Conservation (phyloP, 202 grass and related monocot genomes). For the Elaeis oleifera region DNA sequence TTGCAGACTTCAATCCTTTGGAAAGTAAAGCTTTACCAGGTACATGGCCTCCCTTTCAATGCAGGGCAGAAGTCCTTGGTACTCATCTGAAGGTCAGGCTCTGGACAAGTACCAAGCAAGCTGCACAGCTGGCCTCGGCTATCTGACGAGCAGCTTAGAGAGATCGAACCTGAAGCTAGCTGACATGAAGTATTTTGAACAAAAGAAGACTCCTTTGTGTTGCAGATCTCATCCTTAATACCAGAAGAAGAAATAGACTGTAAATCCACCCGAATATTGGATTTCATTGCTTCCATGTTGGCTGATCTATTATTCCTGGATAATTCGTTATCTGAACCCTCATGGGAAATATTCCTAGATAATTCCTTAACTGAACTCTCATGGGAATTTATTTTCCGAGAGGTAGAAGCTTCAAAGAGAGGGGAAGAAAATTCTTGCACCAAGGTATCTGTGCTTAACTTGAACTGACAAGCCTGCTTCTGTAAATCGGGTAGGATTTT, state of each 20-base stretch:
- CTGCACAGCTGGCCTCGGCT: constrained; percentile 1
- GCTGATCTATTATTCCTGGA: constrained; percentile 20
- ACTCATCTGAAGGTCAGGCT: constrained; percentile 25
- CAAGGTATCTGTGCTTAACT: constrained; percentile 18
- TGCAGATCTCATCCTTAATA: constrained; percentile 7
- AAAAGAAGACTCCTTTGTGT: neutral
- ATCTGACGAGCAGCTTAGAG: constrained; percentile 15
- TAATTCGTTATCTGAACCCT: constrained; percentile 46
- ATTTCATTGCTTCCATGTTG: constrained; percentile 26
- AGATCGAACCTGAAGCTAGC: constrained; percentile 23
- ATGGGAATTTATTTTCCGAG: constrained; percentile 56
- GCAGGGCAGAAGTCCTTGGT: constrained; percentile 7
- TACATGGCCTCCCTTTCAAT: constrained; percentile 8
- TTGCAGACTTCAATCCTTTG: no score
- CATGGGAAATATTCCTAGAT: constrained; percentile 30
- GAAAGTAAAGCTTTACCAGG: constrained; percentile 2
- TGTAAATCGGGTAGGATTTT: constrained; percentile 18
- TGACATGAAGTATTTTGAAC: constrained; percentile 8
- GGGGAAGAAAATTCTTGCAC: constrained; percentile 25
- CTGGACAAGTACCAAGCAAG: constrained; percentile 1
- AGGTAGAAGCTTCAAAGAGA: constrained; percentile 28
- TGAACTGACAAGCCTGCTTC: constrained; percentile 19
- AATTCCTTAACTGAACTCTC: constrained; percentile 47
- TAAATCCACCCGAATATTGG: constrained; percentile 22
- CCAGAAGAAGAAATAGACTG: constrained; percentile 21